Percentiles rank a stretch among this genome's conserved stretches.
Evolutionary conservation across 306 rosid species (phyloP).

Genomic region (Adenanthera pavonina): DNA sequence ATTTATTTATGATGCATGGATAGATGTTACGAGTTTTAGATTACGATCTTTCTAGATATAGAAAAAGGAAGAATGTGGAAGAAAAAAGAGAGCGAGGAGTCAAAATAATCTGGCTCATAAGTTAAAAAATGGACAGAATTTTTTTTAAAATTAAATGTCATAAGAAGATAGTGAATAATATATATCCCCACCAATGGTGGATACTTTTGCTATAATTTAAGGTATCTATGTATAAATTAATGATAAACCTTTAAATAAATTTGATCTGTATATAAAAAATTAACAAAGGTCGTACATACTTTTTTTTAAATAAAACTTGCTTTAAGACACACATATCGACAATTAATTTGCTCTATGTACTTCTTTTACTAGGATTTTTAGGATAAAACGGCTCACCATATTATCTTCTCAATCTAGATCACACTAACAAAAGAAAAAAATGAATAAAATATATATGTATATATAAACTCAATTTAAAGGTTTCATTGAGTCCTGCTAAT

Average conservation of each 20-base stretch:
- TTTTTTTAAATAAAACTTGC: neutral
- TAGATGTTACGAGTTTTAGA: too few relatives aligned
- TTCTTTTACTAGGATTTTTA: neutral
- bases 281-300: neutral
- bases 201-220: slow-evolving; percentile 21
- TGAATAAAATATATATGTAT: neutral
- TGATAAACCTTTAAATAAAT: neutral
- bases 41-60: too few relatives aligned
- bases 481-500: too few relatives aligned
- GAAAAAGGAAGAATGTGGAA: too few relatives aligned
- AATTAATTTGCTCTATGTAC: neutral
- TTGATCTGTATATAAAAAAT: neutral
- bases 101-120: neutral
- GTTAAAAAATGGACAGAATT: slow-evolving; percentile 4
- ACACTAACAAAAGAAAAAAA: neutral
- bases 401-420: neutral
- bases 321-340: neutral
- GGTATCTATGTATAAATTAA: neutral
- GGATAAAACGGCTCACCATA: neutral
- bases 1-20: neutral
- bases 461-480: too few relatives aligned
- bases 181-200: slow-evolving; percentile 5
- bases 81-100: neutral
- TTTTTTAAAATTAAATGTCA: slow-evolving; percentile 7
- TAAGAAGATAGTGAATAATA: neutral